Percentiles rank a stretch among this genome's conserved stretches.
phyloP scores from a whole-genome alignment of 192 early-diverging fungal species.

The Coemansia sp. region DNA sequence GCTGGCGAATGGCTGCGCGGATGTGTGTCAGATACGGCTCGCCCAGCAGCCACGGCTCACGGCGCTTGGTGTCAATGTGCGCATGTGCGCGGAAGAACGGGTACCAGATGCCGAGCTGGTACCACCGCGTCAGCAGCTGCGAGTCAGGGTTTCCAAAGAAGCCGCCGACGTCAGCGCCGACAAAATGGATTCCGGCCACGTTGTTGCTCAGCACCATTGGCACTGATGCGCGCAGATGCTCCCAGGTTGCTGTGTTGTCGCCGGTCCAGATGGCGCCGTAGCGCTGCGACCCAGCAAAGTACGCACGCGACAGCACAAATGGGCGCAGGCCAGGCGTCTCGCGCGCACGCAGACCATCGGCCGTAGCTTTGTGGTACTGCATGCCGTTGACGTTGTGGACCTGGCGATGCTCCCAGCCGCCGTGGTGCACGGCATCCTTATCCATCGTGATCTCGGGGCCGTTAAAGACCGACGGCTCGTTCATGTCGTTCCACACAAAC shows the following conservation, averaged over 20 bases:
- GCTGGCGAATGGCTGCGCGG: constrained; percentile 72
- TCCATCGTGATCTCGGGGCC: constrained; percentile 97
- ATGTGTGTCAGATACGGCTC: constrained; percentile 79
- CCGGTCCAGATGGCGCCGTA: constrained; percentile 98
- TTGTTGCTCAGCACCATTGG: constrained; percentile 91
- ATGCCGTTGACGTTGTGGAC: constrained; percentile 94
- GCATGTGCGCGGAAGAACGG: constrained; percentile 99
- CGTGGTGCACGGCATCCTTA: constrained; percentile 88
- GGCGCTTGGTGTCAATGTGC: constrained; percentile 94
- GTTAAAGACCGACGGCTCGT: constrained; percentile 96
- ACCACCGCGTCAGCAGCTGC: constrained; percentile 95
- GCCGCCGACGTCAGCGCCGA: constrained; percentile 94
- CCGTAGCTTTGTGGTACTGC: constrained; percentile 83
- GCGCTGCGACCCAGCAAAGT: constrained; percentile 94
- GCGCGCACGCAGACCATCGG: constrained; percentile 73
- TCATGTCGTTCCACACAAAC: constrained; percentile 99
- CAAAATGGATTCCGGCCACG: constrained; percentile 84
- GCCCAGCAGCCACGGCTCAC: constrained; percentile 95
- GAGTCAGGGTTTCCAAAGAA: constrained; percentile 95
- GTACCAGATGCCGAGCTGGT: constrained; percentile 90
- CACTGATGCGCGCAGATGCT: constrained; percentile 73
- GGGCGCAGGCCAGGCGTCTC: constrained; percentile 65
- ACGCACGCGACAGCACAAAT: constrained; percentile 94
- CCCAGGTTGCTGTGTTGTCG: constrained; percentile 91
- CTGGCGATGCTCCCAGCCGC: constrained; percentile 88